Evolutionary conservation across 805 yeast species (phyloP).

Genomic region (Yarrowia yakushimensis): DNA sequence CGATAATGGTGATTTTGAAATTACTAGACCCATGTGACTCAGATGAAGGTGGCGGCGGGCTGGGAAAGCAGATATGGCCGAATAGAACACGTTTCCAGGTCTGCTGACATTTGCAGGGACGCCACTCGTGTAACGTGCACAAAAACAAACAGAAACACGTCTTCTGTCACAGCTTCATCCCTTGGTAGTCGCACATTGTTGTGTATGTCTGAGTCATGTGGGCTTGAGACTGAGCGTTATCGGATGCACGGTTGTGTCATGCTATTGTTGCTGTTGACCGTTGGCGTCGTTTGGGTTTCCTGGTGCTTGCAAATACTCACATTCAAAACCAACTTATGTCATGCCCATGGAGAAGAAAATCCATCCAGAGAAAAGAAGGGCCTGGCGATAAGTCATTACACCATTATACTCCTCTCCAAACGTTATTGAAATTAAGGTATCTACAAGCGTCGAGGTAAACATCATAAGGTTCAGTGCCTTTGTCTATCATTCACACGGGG

Average conservation of each 20-base stretch:
- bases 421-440: background rate
- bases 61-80: background rate
- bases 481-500: constrained; percentile 16
- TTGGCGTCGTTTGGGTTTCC: background rate
- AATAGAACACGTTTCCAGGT: background rate
- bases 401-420: constrained; percentile 18
- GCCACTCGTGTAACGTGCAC: background rate
- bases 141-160: background rate
- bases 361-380: constrained; percentile 4
- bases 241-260: background rate
- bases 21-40: constrained; percentile 9
- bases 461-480: background rate
- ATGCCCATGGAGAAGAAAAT: background rate
- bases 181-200: background rate
- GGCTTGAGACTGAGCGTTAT: background rate
- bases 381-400: constrained; percentile 16
- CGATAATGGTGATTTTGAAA: background rate
- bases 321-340: constrained; percentile 20
- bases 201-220: constrained; percentile 10
- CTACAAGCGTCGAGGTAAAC: constrained; percentile 21
- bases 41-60: background rate
- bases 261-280: background rate
- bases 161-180: background rate
- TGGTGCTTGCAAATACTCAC: constrained; percentile 4
- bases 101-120: background rate